These are phyloP conservation scores for Solanum arcanum DNA, from an alignment of 257 asterid genomes.

Conservation along the genomic window DNA sequence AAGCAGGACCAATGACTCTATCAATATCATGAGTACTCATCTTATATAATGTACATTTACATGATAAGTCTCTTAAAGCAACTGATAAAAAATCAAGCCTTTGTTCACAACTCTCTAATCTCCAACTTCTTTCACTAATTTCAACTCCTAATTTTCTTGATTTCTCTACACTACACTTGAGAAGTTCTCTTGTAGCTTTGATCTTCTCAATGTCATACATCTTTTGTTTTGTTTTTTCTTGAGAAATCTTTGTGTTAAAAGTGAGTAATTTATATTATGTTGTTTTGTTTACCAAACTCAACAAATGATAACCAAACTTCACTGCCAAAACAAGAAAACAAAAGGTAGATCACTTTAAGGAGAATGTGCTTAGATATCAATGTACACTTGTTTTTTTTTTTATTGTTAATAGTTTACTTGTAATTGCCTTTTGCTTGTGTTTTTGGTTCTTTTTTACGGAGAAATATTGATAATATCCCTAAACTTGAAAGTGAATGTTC, in stretches of 20 bases:
- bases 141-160: conserved; percentile 38
- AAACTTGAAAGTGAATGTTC: too few species aligned
- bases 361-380: conserved; percentile 5
- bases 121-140: conserved; percentile 25
- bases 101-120: conserved; percentile 18
- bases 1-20: conserved; percentile 51
- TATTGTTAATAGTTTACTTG: not conserved
- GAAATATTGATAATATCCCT: not conserved
- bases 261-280: not conserved
- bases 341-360: conserved; percentile 5
- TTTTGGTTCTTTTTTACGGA: not conserved
- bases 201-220: conserved; percentile 20
- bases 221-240: not conserved
- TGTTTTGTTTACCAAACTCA: conserved; percentile 34
- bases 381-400: not conserved
- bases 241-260: not conserved
- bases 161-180: conserved; percentile 40
- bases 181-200: conserved; percentile 36
- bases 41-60: conserved; percentile 35
- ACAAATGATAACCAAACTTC: conserved; percentile 54
- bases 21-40: conserved; percentile 29
- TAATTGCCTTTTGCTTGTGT: not conserved
- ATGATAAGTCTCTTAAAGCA: conserved; percentile 20
- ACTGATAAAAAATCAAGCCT: conserved; percentile 17
- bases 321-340: conserved; percentile 39